Percentiles rank a stretch among this genome's conserved stretches.
phyloP scores from a whole-genome alignment of 805 yeast genomes.

The Hemisphaericaspora nanyangensis region DNA sequence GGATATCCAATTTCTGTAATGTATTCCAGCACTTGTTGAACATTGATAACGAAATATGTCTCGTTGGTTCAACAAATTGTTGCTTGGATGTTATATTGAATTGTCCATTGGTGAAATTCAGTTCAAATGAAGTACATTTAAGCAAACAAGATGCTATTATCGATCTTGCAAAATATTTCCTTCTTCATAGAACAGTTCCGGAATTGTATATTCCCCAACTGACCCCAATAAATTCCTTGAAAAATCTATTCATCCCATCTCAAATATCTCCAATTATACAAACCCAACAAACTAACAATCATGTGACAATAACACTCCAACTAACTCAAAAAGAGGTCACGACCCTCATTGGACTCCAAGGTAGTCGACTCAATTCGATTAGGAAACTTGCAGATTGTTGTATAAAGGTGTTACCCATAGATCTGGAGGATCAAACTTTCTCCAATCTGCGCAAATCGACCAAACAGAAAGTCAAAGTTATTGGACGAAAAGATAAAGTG shows the following conservation, averaged over 20 bases:
- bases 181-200: too few relatives aligned
- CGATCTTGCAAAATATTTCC: too few relatives aligned
- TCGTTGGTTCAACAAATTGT: not conserved
- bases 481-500: too few relatives aligned
- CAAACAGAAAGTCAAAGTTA: not conserved
- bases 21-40: not conserved
- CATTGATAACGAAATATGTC: not conserved
- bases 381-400: conserved; percentile 19
- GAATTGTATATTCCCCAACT: too few relatives aligned
- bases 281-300: not conserved
- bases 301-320: conserved; percentile 1
- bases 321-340: conserved; percentile 18
- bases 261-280: too few relatives aligned
- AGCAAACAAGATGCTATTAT: too few relatives aligned
- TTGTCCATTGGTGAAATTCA: not conserved
- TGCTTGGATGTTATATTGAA: not conserved
- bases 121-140: too few relatives aligned
- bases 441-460: not conserved
- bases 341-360: conserved; percentile 23
- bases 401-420: conserved; percentile 18
- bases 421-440: too few relatives aligned
- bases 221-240: too few relatives aligned
- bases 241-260: too few relatives aligned
- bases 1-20: not conserved
- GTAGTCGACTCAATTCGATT: conserved; percentile 18